These are phyloP conservation scores for Fraxinus latifolia DNA, from an alignment of 305 asterid species.

Conservation along the genomic window DNA sequence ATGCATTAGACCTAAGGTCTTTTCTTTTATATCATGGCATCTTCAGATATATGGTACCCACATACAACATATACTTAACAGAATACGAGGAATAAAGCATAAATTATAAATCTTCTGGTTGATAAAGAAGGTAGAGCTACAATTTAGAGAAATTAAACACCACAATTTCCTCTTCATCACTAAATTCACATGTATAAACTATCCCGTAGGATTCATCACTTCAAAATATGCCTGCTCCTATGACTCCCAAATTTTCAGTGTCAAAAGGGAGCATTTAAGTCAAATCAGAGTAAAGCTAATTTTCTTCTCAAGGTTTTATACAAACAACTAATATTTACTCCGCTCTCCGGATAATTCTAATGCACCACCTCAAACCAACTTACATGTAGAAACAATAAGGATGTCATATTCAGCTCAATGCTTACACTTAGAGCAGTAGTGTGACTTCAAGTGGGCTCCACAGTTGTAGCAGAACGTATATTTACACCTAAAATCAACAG, in stretches of 20 bases:
- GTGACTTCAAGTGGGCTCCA: slow-evolving; percentile 27
- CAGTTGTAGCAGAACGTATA: slow-evolving; percentile 39
- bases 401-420: slow-evolving; percentile 16
- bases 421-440: slow-evolving; percentile 32
- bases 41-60: background rate
- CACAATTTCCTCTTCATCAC: background rate
- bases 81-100: background rate
- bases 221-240: background rate
- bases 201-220: background rate
- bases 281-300: background rate
- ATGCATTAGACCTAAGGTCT: background rate
- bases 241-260: background rate
- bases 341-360: background rate
- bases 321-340: background rate
- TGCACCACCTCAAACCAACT: background rate
- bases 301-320: background rate
- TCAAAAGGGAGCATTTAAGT: background rate
- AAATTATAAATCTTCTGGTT: background rate
- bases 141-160: background rate
- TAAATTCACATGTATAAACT: background rate
- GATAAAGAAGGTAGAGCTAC: background rate
- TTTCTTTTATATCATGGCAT: background rate
- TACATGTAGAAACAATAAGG: background rate
- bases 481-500: slow-evolving; percentile 33
- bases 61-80: background rate